Percentiles rank a stretch among this genome's conserved stretches.
phyloP scores from a whole-genome alignment of 495 filamentous ascomycete species.

The Eremomyces bilateralis region DNA sequence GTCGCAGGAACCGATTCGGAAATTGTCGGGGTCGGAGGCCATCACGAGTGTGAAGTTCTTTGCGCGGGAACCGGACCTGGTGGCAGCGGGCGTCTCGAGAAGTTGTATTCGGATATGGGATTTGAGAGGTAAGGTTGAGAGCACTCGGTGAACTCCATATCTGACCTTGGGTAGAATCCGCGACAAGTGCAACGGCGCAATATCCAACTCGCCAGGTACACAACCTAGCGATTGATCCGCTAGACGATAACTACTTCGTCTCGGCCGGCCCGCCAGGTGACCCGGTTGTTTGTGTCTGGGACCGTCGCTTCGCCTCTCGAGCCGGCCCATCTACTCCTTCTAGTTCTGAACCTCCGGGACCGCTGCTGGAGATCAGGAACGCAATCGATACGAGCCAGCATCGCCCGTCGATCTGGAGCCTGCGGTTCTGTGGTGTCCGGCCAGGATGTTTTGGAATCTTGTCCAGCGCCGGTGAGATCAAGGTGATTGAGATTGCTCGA shows the following conservation, averaged over 20 bases:
- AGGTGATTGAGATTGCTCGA: slow-evolving; percentile 27
- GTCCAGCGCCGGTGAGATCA: slow-evolving; percentile 58
- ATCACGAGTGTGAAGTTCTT: slow-evolving; percentile 89
- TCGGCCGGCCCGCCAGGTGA: slow-evolving; percentile 54
- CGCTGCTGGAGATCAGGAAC: slow-evolving; percentile 44
- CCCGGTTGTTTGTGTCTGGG: slow-evolving; percentile 65
- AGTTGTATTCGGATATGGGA: slow-evolving; percentile 79
- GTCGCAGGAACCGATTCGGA: slow-evolving; percentile 37
- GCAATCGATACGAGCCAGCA: slow-evolving; percentile 34
- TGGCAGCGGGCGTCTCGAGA: slow-evolving; percentile 70
- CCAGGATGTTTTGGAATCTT: slow-evolving; percentile 54
- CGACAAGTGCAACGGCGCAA: slow-evolving; percentile 21
- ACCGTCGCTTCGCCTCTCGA: slow-evolving; percentile 45
- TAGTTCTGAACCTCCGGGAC: slow-evolving; percentile 19
- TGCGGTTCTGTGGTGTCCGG: slow-evolving; percentile 58
- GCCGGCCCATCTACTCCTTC: slow-evolving; percentile 20
- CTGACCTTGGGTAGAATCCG: slow-evolving; percentile 8
- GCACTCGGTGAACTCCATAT: not conserved
- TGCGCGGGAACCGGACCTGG: slow-evolving; percentile 54
- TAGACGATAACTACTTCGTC: slow-evolving; percentile 85
- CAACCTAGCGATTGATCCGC: slow-evolving; percentile 72
- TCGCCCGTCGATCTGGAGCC: slow-evolving; percentile 42
- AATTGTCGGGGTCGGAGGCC: slow-evolving; percentile 62
- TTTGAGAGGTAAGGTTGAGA: slow-evolving; percentile 41
- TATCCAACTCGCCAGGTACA: slow-evolving; percentile 72